These are phyloP conservation scores for Diplodia corticola DNA, from an alignment of 2,329 filamentous ascomycete genomes.

Conservation along the genomic window DNA sequence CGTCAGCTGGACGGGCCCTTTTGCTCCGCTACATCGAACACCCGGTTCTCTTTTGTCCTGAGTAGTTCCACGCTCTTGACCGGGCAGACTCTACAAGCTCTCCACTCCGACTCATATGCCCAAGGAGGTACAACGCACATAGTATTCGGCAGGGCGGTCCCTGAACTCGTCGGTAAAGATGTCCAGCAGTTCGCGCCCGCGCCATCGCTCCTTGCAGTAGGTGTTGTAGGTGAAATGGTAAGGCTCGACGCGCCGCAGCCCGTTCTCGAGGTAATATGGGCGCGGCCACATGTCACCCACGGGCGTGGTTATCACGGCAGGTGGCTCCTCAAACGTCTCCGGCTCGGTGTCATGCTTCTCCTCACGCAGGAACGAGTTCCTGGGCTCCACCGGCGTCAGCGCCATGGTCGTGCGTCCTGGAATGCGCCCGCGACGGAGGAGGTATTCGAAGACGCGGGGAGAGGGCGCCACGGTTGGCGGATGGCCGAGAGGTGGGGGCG, in stretches of 20 bases:
- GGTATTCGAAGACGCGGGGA: slow-evolving; percentile 52
- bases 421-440: slow-evolving; percentile 50
- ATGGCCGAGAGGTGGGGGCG: not conserved
- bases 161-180: slow-evolving; percentile 92
- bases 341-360: slow-evolving; percentile 15
- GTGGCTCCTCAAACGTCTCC: slow-evolving; percentile 46
- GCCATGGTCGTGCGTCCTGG: slow-evolving; percentile 46
- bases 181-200: slow-evolving; percentile 75
- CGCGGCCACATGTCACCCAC: slow-evolving; percentile 60
- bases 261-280: slow-evolving; percentile 82
- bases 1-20: not conserved
- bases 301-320: slow-evolving; percentile 54
- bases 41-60: not conserved
- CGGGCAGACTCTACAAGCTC: not conserved
- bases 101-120: too few relatives aligned
- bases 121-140: slow-evolving; percentile 53
- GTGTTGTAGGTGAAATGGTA: slow-evolving; percentile 97
- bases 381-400: slow-evolving; percentile 35
- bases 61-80: not conserved
- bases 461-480: slow-evolving; percentile 49
- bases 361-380: slow-evolving; percentile 26
- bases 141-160: slow-evolving; percentile 83
- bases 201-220: slow-evolving; percentile 91
- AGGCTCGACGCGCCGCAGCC: slow-evolving; percentile 77
- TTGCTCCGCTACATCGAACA: not conserved